phyloP scores from a whole-genome alignment of 148 eudicot genomes.

The Arbutus unedo region DNA sequence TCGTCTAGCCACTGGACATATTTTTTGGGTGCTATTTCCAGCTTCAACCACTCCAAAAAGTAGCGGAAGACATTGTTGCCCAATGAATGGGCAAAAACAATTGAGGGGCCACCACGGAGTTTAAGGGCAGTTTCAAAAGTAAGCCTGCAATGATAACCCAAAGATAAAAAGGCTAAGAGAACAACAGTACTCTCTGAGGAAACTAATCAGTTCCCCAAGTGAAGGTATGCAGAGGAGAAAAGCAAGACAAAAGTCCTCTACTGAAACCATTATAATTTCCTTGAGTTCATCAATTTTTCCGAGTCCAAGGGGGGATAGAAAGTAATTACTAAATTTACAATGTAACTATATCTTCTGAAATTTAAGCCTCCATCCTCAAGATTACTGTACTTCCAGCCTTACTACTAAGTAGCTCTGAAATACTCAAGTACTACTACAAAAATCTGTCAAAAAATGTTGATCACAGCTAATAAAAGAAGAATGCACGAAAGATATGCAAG shows the following conservation, averaged over 20 bases:
- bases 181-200: neutral
- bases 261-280: neutral
- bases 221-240: neutral
- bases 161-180: slow-evolving; percentile 7
- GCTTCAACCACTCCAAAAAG: slow-evolving; percentile 95
- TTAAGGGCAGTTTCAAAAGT: slow-evolving; percentile 93
- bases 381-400: neutral
- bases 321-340: neutral
- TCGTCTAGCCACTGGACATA: slow-evolving; percentile 88
- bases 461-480: slow-evolving; percentile 4
- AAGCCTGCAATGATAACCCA: slow-evolving; percentile 49
- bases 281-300: neutral
- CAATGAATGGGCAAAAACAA: slow-evolving; percentile 95
- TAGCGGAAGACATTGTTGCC: slow-evolving; percentile 94
- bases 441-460: slow-evolving; percentile 11
- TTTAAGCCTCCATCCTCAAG: neutral
- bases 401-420: neutral
- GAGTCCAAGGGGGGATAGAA: slow-evolving; percentile 3
- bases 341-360: slow-evolving; percentile 4
- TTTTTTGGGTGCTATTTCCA: slow-evolving; percentile 87
- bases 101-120: slow-evolving; percentile 90
- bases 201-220: slow-evolving; percentile 5
- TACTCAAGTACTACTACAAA: slow-evolving; percentile 2
- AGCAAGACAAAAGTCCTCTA: slow-evolving; percentile 1
- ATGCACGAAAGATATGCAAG: slow-evolving; percentile 14